Base-by-base conservation (phyloP, 2,329 filamentous ascomycete species). In the Truncatella angustata region DNA sequence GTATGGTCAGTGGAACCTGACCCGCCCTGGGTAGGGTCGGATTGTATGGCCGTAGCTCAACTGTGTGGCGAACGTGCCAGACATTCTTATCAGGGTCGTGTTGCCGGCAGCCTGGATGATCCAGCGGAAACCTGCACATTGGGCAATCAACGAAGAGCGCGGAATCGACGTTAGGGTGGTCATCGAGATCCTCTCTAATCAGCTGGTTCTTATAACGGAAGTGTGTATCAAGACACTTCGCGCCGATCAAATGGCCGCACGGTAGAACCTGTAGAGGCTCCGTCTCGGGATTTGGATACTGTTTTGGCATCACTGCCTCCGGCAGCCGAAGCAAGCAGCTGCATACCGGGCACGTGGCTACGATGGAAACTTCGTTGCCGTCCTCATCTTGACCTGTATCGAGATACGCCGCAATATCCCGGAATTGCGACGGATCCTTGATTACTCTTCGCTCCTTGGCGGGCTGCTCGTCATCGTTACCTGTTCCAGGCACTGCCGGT, bases 211-310 rank as follows among this genome's bases (percentile, higher is more conserved):
- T 16, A n/a, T 21, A 12, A 20, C 26, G 14, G 7, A 32, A 12
- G 34, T 47, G 30, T 9, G n/a, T 32, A 14, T 37, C 43, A 6
- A 52, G 43, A 20, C 50, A 48, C 14, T 49, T 30, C 3, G 35
- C 10, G 7, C 50, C 50, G 20, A 52, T 16, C 43, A 52, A 30
- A 26, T 48, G 50, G 6, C 43, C 35, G 36, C 50, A 48, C 2
- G 50, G 50, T 14, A 43, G 23, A 14, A 52, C 50, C 18, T 20
- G 14, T 20, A 48, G 21, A 16, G 50, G 14, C 16, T 20, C 37
- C 5, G 18, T 21, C 18, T 40, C 37, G 2, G 11, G 37, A 18
- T 40, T 28, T 37, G 39, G 18, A 46, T 20, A n/a, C 20, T n/a
- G 16, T 20, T 16, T 36, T 36, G 42, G 50, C 16, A 34, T 35